Evolutionary conservation across 371 early-diverging fungal genomes (phyloP).

Genomic region (Encephalitozoon hellem): DNA sequence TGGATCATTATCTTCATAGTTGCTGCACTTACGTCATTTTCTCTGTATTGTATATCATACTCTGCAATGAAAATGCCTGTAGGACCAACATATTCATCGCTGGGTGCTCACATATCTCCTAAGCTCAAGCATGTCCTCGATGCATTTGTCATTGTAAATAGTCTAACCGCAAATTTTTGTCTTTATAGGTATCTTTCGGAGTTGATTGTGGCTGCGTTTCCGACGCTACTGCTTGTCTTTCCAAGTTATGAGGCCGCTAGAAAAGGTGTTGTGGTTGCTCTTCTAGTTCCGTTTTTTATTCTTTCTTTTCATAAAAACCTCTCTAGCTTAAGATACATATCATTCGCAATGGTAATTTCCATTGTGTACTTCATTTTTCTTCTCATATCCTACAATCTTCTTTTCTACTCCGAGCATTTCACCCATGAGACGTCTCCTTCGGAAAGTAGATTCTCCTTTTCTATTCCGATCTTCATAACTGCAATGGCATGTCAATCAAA

Average conservation of each 20-base stretch:
- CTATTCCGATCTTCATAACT: constrained; percentile 29
- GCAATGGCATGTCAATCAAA: constrained; percentile 57
- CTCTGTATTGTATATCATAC: constrained; percentile 2
- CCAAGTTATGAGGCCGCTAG: background rate
- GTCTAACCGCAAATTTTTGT: background rate
- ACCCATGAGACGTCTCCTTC: background rate
- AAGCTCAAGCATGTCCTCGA: constrained; percentile 1
- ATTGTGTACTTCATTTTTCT: constrained; percentile 22
- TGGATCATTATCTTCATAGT: background rate
- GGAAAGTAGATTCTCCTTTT: background rate
- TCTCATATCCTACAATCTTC: constrained; percentile 12
- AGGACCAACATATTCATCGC: constrained; percentile 11
- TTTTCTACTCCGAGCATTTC: background rate
- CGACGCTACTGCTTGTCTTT: background rate
- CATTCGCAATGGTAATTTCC: constrained; percentile 6
- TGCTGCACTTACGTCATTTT: background rate
- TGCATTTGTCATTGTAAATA: background rate
- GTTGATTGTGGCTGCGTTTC: background rate
- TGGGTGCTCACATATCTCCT: background rate
- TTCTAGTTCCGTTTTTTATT: background rate
- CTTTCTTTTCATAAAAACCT: constrained; percentile 24
- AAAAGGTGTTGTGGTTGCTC: background rate
- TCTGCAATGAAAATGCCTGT: constrained; percentile 3
- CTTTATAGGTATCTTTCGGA: constrained; percentile 14
- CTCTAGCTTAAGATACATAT: background rate